phyloP scores from a whole-genome alignment of 305 asterid species.

The Stenogyne calaminthoides region DNA sequence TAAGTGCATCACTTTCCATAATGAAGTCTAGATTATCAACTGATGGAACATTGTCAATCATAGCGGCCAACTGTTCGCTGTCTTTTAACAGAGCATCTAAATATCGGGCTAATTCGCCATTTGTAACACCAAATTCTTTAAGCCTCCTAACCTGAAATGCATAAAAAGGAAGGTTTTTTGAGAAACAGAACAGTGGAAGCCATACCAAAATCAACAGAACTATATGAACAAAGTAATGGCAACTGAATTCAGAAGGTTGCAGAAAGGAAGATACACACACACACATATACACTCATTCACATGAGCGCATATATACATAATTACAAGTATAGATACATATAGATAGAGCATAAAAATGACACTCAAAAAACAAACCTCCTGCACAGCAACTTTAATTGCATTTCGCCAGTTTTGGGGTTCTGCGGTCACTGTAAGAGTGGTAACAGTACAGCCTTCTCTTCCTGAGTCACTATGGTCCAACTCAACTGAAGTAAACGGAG shows the following conservation, averaged over 20 bases:
- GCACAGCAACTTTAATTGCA: constrained; percentile 98
- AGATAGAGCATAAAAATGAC: constrained; percentile 14
- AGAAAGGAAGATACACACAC: not conserved
- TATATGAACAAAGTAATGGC: constrained; percentile 17
- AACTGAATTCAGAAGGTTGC: constrained; percentile 2
- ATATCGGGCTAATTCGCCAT: constrained; percentile 95
- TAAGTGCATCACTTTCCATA: constrained; percentile 99
- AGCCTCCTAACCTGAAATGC: constrained; percentile 89
- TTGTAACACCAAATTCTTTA: constrained; percentile 98
- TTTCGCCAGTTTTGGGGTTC: constrained; percentile 95
- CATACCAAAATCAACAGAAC: constrained; percentile 17
- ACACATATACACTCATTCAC: not conserved
- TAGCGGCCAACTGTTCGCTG: constrained; percentile 97
- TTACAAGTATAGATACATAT: not conserved
- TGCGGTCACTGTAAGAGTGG: constrained; percentile 96
- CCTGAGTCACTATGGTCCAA: constrained; percentile 99
- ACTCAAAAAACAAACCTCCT: constrained; percentile 71
- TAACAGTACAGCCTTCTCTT: constrained; percentile 98
- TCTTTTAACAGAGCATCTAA: constrained; percentile 92
- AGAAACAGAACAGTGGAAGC: constrained; percentile 23
- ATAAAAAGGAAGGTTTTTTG: constrained; percentile 13
- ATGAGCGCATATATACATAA: not conserved
- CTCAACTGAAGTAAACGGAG: constrained; percentile 97
- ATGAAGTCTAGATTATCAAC: constrained; percentile 96
- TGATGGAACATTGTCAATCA: constrained; percentile 96